These are phyloP conservation scores for Boletus reticuloceps DNA, from an alignment of 768 basidiomycete genomes.

Conservation along the genomic window DNA sequence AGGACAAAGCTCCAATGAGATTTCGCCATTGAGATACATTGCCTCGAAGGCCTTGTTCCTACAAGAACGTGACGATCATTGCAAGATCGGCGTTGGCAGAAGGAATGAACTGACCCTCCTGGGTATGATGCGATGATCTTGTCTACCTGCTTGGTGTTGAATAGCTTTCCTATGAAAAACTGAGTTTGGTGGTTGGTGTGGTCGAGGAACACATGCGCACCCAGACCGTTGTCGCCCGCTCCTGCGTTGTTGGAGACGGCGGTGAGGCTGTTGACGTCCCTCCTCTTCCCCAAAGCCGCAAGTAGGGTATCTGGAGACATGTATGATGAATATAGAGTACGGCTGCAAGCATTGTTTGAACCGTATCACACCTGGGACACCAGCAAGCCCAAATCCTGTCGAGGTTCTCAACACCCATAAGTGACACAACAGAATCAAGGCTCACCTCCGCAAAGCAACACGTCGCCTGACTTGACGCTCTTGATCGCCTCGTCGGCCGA, in stretches of 20 bases:
- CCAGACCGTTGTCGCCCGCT: conserved; percentile 64
- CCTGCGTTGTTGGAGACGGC: conserved; percentile 92
- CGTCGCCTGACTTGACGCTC: conserved; percentile 77
- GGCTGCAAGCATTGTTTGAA: not conserved
- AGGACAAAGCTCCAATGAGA: conserved; percentile 85
- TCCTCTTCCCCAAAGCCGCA: conserved; percentile 67
- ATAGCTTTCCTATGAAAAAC: conserved; percentile 55
- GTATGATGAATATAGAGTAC: not conserved
- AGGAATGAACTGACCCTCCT: conserved; percentile 55
- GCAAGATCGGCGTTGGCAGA: not conserved
- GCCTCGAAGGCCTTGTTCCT: conserved; percentile 87
- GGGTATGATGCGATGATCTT: conserved; percentile 91
- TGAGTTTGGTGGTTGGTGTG: not conserved
- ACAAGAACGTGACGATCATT: not conserved
- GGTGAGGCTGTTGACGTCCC: conserved; percentile 70
- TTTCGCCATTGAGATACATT: conserved; percentile 75
- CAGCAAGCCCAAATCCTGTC: conserved; percentile 85
- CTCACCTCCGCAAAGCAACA: conserved; percentile 80
- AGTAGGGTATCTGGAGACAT: conserved; percentile 70
- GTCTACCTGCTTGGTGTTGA: conserved; percentile 71
- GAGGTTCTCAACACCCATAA: not conserved
- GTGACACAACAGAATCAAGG: not conserved
- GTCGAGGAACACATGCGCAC: conserved; percentile 32
- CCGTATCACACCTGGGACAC: conserved; percentile 68
- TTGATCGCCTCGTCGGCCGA: conserved; percentile 81